Percentiles rank a stretch among this genome's conserved stretches.
These are phyloP conservation scores for Colletotrichum sp. DNA, from an alignment of 2,329 filamentous ascomycete species.

Conservation along the genomic window DNA sequence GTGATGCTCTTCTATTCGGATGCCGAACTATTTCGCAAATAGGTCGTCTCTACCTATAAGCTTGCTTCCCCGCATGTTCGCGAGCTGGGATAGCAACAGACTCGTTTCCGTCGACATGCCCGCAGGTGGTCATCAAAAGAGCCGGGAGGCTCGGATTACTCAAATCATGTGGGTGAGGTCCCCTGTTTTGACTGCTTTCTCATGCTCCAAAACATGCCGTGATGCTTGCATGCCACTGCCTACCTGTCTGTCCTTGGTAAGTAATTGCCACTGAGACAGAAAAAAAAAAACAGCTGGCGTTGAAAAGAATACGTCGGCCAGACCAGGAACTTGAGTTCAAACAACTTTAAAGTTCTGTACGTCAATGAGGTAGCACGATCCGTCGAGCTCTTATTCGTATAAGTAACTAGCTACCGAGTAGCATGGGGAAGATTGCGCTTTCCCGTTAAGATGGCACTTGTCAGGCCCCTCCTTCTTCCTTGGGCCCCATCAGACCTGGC, in stretches of 20 bases:
- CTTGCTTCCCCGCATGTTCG: background rate
- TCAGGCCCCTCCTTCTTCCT: background rate
- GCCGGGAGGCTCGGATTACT: background rate
- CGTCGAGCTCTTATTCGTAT: background rate
- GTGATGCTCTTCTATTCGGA: background rate
- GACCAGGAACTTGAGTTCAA: background rate
- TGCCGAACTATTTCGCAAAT: background rate
- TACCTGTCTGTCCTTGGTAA: background rate
- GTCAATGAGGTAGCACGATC: background rate
- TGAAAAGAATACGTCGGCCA: background rate
- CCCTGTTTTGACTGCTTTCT: background rate
- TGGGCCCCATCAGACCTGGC: background rate
- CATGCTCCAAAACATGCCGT: background rate
- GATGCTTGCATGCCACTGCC: background rate
- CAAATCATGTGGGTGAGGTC: background rate
- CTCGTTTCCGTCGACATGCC: background rate
- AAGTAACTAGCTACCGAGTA: background rate
- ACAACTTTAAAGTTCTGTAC: background rate
- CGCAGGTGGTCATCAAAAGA: background rate
- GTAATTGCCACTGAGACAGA: background rate
- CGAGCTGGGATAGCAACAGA: background rate
- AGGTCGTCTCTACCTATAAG: background rate
- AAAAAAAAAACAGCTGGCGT: background rate
- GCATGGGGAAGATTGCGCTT: background rate
- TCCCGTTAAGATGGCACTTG: background rate